Conservation (phyloP, 495 filamentous ascomycete species). For the Chaetomium cochliodes region DNA sequence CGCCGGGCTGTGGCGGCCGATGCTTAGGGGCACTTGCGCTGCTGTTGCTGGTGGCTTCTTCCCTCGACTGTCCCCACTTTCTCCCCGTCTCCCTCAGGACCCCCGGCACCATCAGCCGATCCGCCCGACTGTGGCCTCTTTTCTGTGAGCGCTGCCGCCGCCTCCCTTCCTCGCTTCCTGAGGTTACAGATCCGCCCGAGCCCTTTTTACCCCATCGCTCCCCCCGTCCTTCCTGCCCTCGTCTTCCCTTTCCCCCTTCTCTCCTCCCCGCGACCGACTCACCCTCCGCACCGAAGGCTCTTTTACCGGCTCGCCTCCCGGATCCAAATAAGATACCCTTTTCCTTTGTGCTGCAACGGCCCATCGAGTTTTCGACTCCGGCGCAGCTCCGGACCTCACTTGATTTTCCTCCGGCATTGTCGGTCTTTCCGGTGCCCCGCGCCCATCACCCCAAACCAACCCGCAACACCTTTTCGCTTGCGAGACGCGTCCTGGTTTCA, state of each 20-base stretch:
- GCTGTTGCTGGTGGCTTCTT: slow-evolving; percentile 19
- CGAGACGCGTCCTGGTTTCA: not conserved
- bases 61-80: slow-evolving; percentile 29
- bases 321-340: not conserved
- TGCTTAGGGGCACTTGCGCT: slow-evolving; percentile 16
- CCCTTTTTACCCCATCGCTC: slow-evolving; percentile 38
- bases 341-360: slow-evolving; percentile 12
- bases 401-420: slow-evolving; percentile 17
- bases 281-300: slow-evolving; percentile 19
- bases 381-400: slow-evolving; percentile 29
- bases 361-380: slow-evolving; percentile 15
- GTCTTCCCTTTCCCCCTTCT: slow-evolving; percentile 21
- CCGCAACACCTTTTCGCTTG: not conserved
- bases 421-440: slow-evolving; percentile 8
- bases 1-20: slow-evolving; percentile 25
- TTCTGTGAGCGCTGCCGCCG: slow-evolving; percentile 36
- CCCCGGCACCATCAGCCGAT: slow-evolving; percentile 45
- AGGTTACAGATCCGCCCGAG: slow-evolving; percentile 34
- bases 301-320: not conserved
- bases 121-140: slow-evolving; percentile 38
- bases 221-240: slow-evolving; percentile 33
- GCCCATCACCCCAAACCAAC: not conserved
- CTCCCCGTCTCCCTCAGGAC: slow-evolving; percentile 33
- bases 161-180: slow-evolving; percentile 36
- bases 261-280: slow-evolving; percentile 18